Base-by-base conservation (phyloP, 768 basidiomycete genomes). In the Boletellus sp. region DNA sequence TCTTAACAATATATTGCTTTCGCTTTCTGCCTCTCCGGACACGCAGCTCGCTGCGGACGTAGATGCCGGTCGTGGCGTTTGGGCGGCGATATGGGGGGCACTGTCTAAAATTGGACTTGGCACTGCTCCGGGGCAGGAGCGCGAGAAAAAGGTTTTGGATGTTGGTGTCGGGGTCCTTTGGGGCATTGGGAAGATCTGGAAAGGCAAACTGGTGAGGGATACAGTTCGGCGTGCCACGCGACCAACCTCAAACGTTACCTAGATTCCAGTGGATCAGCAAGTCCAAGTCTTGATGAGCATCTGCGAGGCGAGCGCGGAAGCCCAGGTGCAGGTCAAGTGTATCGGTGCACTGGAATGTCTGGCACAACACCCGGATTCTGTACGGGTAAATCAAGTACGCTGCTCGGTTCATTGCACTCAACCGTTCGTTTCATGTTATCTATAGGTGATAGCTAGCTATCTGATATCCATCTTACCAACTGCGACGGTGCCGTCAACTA, bases 341-440 rank as follows among this genome's bases (percentile, higher is more conserved):
- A 84, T 95, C 53, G 92, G 92, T 28, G 79, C 89, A n/a, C 72
- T 97, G 16, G 87, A 91, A 55, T 85, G 83, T 49, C 78, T 97
- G 22, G 94, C 92, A 8, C 85, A 88, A 61, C 70, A 82, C 53
- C 78, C 79, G 0, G 66, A 73, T 34, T 78, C 83, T 3, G 69
- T 88, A 26, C 80, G 84, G 11, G 79, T 78, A 42, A 95, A 68
- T 42, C 60, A 35, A 20, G 66, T 68, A 50, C 28, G 71, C 75
- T 64, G 49, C 67, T 66, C 47, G 28, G 50, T 32, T 50, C 32
- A 39, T 46, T 44, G 40, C 24, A 33, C 24, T 37, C 17, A 45
- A 36, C 34, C 41, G n/a, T 36, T 15, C 12, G 16, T 26, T 24
- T 51, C 3, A 42, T 22, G 24, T 38, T 19, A n/a, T 44, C 42